Conservation (phyloP, 306 rosid species). For the Vicia villosa region DNA sequence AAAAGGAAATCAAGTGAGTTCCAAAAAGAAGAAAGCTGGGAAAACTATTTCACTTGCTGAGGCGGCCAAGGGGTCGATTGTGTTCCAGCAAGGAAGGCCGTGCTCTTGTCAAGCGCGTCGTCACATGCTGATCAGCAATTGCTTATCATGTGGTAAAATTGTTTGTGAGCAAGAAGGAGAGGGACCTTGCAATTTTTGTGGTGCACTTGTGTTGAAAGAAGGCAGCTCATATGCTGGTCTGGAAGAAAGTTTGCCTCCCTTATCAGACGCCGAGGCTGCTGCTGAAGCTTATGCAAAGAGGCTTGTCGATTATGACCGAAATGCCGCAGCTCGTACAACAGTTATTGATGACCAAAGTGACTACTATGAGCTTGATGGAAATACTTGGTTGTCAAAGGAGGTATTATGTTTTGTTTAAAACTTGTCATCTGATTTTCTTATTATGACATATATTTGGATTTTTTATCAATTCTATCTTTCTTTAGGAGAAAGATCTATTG, state of each 20-base stretch:
- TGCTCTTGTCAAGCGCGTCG: conserved; percentile 90
- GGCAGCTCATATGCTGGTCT: conserved; percentile 91
- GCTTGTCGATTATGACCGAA: conserved; percentile 85
- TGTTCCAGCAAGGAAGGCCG: conserved; percentile 89
- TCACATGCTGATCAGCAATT: conserved; percentile 76
- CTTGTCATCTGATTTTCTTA: conserved; percentile 7
- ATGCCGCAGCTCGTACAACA: conserved; percentile 93
- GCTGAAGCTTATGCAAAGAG: conserved; percentile 97
- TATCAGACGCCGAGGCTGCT: conserved; percentile 72
- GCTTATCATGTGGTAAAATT: conserved; percentile 93
- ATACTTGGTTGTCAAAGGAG: conserved; percentile 90
- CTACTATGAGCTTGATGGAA: conserved; percentile 94
- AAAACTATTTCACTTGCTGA: conserved; percentile 82
- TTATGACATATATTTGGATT: background rate
- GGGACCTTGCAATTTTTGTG: conserved; percentile 93
- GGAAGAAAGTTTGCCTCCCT: conserved; percentile 64
- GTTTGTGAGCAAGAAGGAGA: conserved; percentile 99
- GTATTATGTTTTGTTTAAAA: conserved; percentile 41
- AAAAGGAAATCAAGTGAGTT: conserved; percentile 65
- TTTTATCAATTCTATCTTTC: conserved; percentile 13
- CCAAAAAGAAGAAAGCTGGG: conserved; percentile 81
- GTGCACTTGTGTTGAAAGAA: conserved; percentile 84
- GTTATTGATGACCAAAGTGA: conserved; percentile 98
- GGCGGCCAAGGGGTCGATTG: conserved; percentile 89
- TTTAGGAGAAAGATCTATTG: conserved; percentile 83